Conservation (phyloP, 305 asterid species). For the Euphrasia arctica region DNA sequence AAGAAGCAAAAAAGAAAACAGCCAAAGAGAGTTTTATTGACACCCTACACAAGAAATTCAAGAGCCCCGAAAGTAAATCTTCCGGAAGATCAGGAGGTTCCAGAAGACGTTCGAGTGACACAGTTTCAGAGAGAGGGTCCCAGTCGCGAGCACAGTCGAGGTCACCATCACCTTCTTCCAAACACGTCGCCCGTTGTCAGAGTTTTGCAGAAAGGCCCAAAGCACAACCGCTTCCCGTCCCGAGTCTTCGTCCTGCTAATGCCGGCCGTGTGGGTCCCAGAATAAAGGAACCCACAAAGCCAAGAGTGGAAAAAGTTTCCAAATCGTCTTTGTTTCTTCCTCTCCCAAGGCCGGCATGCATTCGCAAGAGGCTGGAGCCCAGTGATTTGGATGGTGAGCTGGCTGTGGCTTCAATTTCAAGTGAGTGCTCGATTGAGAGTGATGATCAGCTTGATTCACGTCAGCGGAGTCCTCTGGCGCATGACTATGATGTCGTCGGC, state of each 20-base stretch:
- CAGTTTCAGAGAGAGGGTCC: constrained; percentile 76
- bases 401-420: constrained; percentile 69
- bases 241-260: constrained; percentile 49
- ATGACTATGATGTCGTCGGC: constrained; percentile 63
- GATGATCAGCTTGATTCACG: constrained; percentile 83
- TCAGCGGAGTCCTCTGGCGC: constrained; percentile 78
- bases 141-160: constrained; percentile 79
- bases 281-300: constrained; percentile 50
- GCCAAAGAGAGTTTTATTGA: constrained; percentile 80
- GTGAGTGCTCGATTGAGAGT: constrained; percentile 84
- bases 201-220: constrained; percentile 89
- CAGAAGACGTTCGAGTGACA: constrained; percentile 66
- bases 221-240: constrained; percentile 93
- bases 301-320: constrained; percentile 51
- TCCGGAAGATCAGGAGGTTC: constrained; percentile 67
- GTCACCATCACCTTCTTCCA: constrained; percentile 90
- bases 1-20: constrained; percentile 80
- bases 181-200: constrained; percentile 92
- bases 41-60: constrained; percentile 73
- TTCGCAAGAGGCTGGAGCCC: constrained; percentile 63
- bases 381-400: constrained; percentile 63
- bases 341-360: constrained; percentile 82
- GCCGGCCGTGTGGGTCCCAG: constrained; percentile 60
- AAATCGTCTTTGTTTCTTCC: constrained; percentile 66
- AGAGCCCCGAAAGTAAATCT: constrained; percentile 75